Evolutionary conservation across 176 grass and related monocot species (phyloP).

Genomic region (Echinochloa phyllopogon): DNA sequence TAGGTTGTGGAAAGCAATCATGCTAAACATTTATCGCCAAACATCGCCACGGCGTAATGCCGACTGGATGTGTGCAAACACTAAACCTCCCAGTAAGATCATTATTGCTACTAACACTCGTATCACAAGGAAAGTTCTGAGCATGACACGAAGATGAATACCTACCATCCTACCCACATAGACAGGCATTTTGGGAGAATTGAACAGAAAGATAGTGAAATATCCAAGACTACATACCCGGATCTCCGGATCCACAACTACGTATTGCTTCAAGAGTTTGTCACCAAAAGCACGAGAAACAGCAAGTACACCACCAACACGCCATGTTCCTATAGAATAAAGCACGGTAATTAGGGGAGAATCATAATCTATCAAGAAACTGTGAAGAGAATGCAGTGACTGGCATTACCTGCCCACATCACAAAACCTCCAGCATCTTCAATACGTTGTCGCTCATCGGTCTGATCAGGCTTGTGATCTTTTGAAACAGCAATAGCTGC

Average conservation of each 20-base stretch:
- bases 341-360: background rate
- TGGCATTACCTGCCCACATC: constrained; percentile 66
- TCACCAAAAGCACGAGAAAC: constrained; percentile 73
- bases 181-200: constrained; percentile 1
- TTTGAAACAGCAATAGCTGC: constrained; percentile 67
- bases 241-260: constrained; percentile 70
- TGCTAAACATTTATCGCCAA: background rate
- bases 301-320: constrained; percentile 67
- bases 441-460: constrained; percentile 66
- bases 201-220: background rate
- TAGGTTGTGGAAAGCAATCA: background rate
- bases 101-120: background rate
- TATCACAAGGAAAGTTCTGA: background rate
- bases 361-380: background rate
- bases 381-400: background rate
- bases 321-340: constrained; percentile 59
- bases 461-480: constrained; percentile 68
- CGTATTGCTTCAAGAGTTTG: constrained; percentile 60
- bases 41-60: background rate
- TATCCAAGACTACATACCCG: constrained; percentile 35
- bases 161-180: background rate
- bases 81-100: background rate
- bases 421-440: constrained; percentile 71
- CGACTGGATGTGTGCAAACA: background rate
- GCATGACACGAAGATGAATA: background rate